Evolutionary conservation across 140 eudicot species (phyloP).

Genomic region (Flaveria floridana): DNA sequence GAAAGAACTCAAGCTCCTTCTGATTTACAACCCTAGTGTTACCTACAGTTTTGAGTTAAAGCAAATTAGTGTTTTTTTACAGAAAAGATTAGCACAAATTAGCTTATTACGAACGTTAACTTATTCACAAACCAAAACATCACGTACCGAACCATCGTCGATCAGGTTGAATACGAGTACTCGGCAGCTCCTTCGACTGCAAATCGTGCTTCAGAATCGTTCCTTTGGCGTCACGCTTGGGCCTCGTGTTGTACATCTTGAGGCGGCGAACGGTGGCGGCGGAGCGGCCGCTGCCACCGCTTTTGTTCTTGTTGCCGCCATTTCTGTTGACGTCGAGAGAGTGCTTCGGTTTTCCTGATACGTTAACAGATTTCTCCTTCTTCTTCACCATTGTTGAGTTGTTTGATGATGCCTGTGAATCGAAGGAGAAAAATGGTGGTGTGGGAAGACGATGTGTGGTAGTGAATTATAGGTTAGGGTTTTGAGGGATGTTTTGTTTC

Average conservation of each 20-base stretch:
- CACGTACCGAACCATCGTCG: slow-evolving; percentile 83
- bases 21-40: slow-evolving; percentile 77
- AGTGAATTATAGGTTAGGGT: slow-evolving; percentile 22
- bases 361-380: slow-evolving; percentile 71
- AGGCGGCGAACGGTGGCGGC: slow-evolving; percentile 94
- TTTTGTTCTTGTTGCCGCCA: slow-evolving; percentile 40
- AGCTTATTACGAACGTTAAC: too few species aligned
- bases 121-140: not conserved
- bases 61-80: not conserved
- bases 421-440: not conserved
- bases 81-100: too few species aligned
- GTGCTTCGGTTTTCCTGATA: slow-evolving; percentile 89
- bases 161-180: slow-evolving; percentile 81
- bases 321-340: slow-evolving; percentile 71
- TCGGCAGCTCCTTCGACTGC: slow-evolving; percentile 76
- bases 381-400: slow-evolving; percentile 53
- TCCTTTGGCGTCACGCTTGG: slow-evolving; percentile 71
- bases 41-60: slow-evolving; percentile 40
- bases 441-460: not conserved
- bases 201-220: slow-evolving; percentile 52
- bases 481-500: slow-evolving; percentile 9
- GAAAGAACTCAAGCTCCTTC: slow-evolving; percentile 80
- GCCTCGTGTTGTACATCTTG: slow-evolving; percentile 85
- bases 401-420: not conserved
- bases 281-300: slow-evolving; percentile 55